Evolutionary conservation across 495 filamentous ascomycete species (phyloP), one percentile per base, ranked within the genome.

Genomic region (Baudoinia panamericana): DNA sequence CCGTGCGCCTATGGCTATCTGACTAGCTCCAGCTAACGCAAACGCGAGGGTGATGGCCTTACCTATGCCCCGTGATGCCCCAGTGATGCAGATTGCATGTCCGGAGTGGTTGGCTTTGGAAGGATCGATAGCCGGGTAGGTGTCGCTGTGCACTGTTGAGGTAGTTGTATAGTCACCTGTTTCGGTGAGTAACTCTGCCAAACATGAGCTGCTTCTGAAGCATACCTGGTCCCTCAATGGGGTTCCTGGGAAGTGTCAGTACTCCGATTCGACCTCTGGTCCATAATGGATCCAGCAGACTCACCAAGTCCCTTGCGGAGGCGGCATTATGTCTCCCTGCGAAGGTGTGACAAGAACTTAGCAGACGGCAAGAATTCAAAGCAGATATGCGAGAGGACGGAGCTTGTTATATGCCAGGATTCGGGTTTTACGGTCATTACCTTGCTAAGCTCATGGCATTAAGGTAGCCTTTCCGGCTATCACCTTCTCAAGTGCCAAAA

Each of bases 1-100:
- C 20, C 72, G 65, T 4, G 69, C 72, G 7, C 56, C 64, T 16
- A 59, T 33, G 31, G 51, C 53, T 36, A 61, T 49, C n/a, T 30
- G 22, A 7, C 52, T 41, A 17, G 47, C 52, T 13, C 46, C 47
- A 5, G 54, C 58, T 36, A 43, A 46, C 5, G 52, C 54, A 32
- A 48, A 59, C 22, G 51, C 43, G 11, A 57, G 17, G 4, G 52
- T 51, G 2, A 45, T 56, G 13, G 58, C 46, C 0, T 33, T 25
- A 5, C 58, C 56, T 13, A 59, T 39, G 23, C 58, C 58, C 34
- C 44, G 46, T 3, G 52, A 52, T 1, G 52, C 56, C 15, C 58
- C 56, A 2, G 42, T 54, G 37, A 61, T 47, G 27, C 59, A 53
- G 25, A 59, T 46, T 11, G 46, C 30, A 37, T 53, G 49, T n/a